Base-by-base conservation (phyloP, 1,139 yeast genomes). In the Nematodospora anomalae region DNA sequence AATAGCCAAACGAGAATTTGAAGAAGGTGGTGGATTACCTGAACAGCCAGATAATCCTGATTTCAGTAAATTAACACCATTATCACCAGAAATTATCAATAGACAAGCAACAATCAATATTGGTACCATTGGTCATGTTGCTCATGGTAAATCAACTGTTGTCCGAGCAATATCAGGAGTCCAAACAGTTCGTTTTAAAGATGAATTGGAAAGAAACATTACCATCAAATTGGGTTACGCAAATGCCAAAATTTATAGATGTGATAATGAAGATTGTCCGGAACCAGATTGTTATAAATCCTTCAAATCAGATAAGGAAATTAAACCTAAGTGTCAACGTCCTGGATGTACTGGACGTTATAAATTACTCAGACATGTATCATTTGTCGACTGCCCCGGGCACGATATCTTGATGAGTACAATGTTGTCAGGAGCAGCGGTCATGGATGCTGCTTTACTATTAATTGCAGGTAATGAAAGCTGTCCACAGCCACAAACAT, bases 341-440 rank as follows among this genome's bases (percentile, higher is more conserved):
- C 82, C 83, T 45, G 96, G 94, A 10, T 83, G 90, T 61, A 57
- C 60, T 12, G 96, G 96, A 45, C 86, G 96, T 60, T 90, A 89
- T 67, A 78, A 79, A 55, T 75, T 94, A 50, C 80, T 89, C 34
- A 88, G 99, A 68, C 99, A 94, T 61, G 98, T 94, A 39, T 89
- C 97, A 6, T 94, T 94, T 55, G 98, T 94, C 44, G 99, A 94
- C 74, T 94, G 98, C 74, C 99, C 99, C 42, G 99, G 98, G 63
- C 99, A 94, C 86, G 99, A 94, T 76, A 92, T 94, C 74, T 83
- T 94, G 64, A 94, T 94, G 98, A 89, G 97, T 77, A 94, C 98
- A 52, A 94, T 94, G 99, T 83, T 94, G 79, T 90, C 97, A 34
- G 99, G 99, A 62, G 99, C 99, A 28, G 99, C 99, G 11, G 98